These are phyloP conservation scores for Arthrobotrys entomopaga DNA, from an alignment of 2,329 filamentous ascomycete species.

Conservation along the genomic window DNA sequence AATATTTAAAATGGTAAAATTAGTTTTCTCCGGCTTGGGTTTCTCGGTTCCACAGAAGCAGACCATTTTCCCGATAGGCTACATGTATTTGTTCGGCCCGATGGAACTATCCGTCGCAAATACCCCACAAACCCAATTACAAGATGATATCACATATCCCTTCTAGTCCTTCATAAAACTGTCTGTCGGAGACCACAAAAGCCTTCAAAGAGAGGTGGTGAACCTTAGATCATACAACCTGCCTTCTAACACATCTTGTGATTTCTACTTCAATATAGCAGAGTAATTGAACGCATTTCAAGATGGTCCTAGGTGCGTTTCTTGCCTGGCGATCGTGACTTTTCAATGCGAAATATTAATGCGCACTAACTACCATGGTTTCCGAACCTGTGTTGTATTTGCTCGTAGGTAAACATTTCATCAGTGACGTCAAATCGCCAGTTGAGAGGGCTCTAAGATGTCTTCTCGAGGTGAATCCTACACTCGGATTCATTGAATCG, in stretches of 20 bases:
- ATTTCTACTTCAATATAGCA: no score
- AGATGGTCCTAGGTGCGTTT: slow-evolving; percentile 42
- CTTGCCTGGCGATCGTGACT: background rate
- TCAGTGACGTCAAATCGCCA: slow-evolving; percentile 35
- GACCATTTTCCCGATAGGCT: slow-evolving; percentile 17
- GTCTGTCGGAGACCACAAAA: background rate
- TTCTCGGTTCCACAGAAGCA: background rate
- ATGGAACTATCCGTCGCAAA: slow-evolving; percentile 18
- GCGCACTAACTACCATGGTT: no score
- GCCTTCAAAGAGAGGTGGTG: no score
- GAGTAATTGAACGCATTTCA: background rate
- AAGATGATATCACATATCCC: slow-evolving; percentile 22
- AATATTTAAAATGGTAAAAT: no score
- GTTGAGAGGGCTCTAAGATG: slow-evolving; percentile 44
- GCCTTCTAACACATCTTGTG: no score
- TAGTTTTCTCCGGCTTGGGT: background rate
- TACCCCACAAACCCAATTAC: slow-evolving; percentile 50
- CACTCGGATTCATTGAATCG: slow-evolving; percentile 37
- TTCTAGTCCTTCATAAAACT: background rate
- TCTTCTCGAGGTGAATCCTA: slow-evolving; percentile 41
- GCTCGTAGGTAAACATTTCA: slow-evolving; percentile 43
- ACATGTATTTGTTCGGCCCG: slow-evolving; percentile 22
- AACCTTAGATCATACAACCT: no score
- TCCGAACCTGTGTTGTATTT: slow-evolving; percentile 22
- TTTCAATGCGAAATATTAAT: no score